These are phyloP conservation scores for Rhinocladiella mackenziei DNA, from an alignment of 2,329 filamentous ascomycete species.

Conservation along the genomic window DNA sequence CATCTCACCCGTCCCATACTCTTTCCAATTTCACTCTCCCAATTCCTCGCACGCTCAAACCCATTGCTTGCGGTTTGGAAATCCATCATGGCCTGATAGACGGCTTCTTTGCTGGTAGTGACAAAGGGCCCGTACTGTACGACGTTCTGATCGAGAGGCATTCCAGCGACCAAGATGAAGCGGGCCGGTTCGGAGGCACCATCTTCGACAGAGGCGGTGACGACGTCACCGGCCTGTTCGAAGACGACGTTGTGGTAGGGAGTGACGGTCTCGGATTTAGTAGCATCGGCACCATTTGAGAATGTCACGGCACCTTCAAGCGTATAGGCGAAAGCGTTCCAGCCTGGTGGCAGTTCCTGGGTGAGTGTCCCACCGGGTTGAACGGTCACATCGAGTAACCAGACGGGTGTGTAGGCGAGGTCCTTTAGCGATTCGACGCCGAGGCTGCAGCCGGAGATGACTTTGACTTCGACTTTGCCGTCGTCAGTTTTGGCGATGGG, in stretches of 20 bases:
- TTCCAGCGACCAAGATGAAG: slow-evolving; percentile 68
- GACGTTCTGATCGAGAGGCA: slow-evolving; percentile 73
- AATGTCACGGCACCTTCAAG: slow-evolving; percentile 67
- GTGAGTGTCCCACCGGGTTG: slow-evolving; percentile 71
- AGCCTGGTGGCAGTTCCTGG: slow-evolving; percentile 71
- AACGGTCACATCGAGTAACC: slow-evolving; percentile 81
- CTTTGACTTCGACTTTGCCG: slow-evolving; percentile 73
- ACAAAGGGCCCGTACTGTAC: slow-evolving; percentile 86
- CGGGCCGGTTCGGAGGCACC: slow-evolving; percentile 54
- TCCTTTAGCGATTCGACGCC: slow-evolving; percentile 85
- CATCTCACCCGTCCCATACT: slow-evolving; percentile 48
- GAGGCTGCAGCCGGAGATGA: slow-evolving; percentile 81
- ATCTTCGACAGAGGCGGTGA: slow-evolving; percentile 66
- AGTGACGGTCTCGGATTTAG: slow-evolving; percentile 51
- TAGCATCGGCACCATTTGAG: slow-evolving; percentile 36
- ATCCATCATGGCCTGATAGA: slow-evolving; percentile 72
- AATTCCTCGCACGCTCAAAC: slow-evolving; percentile 73
- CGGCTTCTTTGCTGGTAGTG: slow-evolving; percentile 65
- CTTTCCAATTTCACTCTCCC: slow-evolving; percentile 85
- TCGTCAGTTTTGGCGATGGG: slow-evolving; percentile 68
- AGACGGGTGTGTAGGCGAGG: slow-evolving; percentile 94
- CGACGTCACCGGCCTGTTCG: slow-evolving; percentile 69
- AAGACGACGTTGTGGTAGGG: slow-evolving; percentile 90
- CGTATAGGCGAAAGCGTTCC: slow-evolving; percentile 87
- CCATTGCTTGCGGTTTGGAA: slow-evolving; percentile 70